phyloP scores from a whole-genome alignment of 2,329 filamentous ascomycete species.

The Emergomyces africanus region DNA sequence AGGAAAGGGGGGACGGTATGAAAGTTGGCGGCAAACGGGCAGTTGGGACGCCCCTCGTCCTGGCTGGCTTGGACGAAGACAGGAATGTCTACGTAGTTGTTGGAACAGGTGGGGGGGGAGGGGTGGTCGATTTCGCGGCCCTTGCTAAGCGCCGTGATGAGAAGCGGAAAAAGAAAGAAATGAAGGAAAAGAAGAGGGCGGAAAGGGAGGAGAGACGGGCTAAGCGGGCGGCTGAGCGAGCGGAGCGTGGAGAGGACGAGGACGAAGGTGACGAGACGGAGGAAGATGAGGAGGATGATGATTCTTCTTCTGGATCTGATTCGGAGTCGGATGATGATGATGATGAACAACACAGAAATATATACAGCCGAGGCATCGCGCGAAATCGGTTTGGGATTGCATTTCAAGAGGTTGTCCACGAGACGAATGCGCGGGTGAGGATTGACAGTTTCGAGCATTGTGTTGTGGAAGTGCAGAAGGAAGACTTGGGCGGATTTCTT shows the following conservation, averaged over 20 bases:
- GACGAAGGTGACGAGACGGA: conserved; percentile 49
- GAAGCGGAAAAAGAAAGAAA: conserved; percentile 50
- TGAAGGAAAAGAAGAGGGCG: conserved; percentile 50
- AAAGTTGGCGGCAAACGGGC: conserved; percentile 28
- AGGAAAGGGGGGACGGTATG: conserved; percentile 61
- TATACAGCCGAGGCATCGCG: conserved; percentile 53
- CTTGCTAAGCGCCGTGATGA: conserved; percentile 55
- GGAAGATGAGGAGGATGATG: conserved; percentile 52
- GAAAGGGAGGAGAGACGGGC: conserved; percentile 51
- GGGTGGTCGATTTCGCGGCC: conserved; percentile 52
- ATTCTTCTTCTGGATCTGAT: conserved; percentile 24
- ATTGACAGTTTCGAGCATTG: conserved; percentile 97
- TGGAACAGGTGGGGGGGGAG: conserved; percentile 76
- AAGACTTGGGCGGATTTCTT: conserved; percentile 80
- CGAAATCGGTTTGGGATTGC: conserved; percentile 86
- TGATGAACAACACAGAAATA: conserved; percentile 41
- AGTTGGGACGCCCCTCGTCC: conserved; percentile 67
- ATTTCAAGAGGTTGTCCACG: conserved; percentile 86
- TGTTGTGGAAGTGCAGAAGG: conserved; percentile 95
- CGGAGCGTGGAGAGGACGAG: conserved; percentile 39
- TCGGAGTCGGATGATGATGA: conserved; percentile 43
- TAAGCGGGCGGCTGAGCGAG: conserved; percentile 41
- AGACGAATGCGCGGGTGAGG: conserved; percentile 77
- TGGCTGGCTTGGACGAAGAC: conserved; percentile 78
- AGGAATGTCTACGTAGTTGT: conserved; percentile 85